Evolutionary conservation across 129 eudicot species (phyloP), one percentile per base, ranked within the genome.

Genomic region (Solidago caesia): DNA sequence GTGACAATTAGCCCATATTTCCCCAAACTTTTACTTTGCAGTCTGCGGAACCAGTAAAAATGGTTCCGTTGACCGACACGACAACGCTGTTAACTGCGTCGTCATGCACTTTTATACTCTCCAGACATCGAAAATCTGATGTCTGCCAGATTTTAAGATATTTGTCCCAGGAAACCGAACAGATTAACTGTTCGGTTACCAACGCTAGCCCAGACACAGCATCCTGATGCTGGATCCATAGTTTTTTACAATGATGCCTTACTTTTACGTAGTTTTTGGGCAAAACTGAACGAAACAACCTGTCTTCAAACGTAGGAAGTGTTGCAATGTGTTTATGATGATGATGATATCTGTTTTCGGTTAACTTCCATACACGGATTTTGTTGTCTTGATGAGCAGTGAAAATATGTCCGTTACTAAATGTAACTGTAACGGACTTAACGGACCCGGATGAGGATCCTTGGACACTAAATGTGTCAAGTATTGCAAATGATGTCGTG

Each of bases 171-270:
- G 98, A 92, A 10, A 87, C 86, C 0, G 98, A 92, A 60, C 82
- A 81, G 39, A 92, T 73, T 16, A 67, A 29, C 15, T 76, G 69
- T 42, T 45, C 77, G 7, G n/a, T 9, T 5, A 73, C 71, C 52
- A 76, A 33, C 0, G 89, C 89, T 8, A 92, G 81, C 4, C 90
- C 87, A 0, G 98, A 89, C 29, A 92, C 95, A 74, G 89, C 96
- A 79, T 92, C 98, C 82, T 92, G 71, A 73, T 92, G 98, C 72
- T 92, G 82, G 58, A 89, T 84, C 98, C 96, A 92, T 0, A 92
- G 82, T 6, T 77, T 82, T 62, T 75, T 86, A 64, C 59, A 81
- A 56, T 92, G 98, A 3, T 96, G 87, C 25, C 98, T 71, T 12
- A 92, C 89, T 14, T 58, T 72, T 29, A 87, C 89, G 87, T 92